Evolutionary conservation across 345 rosid species (phyloP), one percentile per base, ranked within the genome.

Genomic region (Camelina sativa): DNA sequence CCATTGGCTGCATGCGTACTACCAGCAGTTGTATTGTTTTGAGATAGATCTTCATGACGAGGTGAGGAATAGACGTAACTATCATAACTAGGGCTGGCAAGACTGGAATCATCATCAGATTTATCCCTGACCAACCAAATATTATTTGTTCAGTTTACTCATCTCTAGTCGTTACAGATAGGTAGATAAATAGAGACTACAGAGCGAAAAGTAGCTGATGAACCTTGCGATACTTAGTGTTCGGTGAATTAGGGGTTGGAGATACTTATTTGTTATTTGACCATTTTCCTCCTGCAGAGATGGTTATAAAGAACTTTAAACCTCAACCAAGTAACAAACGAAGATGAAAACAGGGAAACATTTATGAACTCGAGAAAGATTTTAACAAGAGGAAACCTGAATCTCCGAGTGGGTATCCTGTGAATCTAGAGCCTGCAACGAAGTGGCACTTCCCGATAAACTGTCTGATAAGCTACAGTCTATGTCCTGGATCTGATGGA

Each of bases 401-500:
- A 59, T 50, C 37, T 85, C 89, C 17, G 67, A 65, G 40, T 74
- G 89, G 59, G 79, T 85, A 60, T 88, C 96, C 56, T 48, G 83
- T 61, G 72, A 70, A 78, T 91, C 93, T 5, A 82, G 74, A 17
- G 80, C 69, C 64, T 80, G 79, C 77, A 88, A 73, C 68, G 84
- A 80, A 82, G 62, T 83, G 51, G 86, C 78, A 72, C 90, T 85
- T 65, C 87, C 91, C 11, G 77, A 87, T 57, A 78, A 76, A 79
- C 16, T 69, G 72, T 95, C 93, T 19, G 85, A 76, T 46, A 76
- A 41, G 69, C 75, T 68, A 71, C 93, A 94, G 56, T 90, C 97
- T 51, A 65, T 66, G 79, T 90, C 98, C 69, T 86, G 99, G 74
- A 95, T 92, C 99, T 95, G 86, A 77, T 75, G 63, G 73, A 75